These are phyloP conservation scores for Rhizopogon salebrosus DNA, from an alignment of 768 basidiomycete species.

Conservation along the genomic window DNA sequence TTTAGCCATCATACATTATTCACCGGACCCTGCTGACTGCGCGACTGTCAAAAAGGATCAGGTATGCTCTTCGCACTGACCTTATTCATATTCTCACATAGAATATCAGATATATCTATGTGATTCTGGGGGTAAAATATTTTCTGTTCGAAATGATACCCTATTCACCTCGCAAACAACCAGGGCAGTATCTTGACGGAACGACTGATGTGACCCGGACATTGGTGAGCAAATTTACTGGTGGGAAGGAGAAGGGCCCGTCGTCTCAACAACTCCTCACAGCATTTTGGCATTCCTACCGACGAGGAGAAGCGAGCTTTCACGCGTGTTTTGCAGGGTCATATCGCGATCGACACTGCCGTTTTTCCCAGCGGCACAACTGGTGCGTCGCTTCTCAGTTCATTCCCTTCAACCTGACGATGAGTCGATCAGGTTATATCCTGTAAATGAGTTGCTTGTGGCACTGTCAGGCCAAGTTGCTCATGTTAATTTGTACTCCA, in stretches of 20 bases:
- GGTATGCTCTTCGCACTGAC: slow-evolving; percentile 28
- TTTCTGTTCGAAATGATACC: background rate
- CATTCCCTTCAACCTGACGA: background rate
- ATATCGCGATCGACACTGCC: slow-evolving; percentile 83
- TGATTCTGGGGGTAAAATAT: slow-evolving; percentile 72
- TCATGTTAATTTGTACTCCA: slow-evolving; percentile 22
- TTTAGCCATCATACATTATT: slow-evolving; percentile 90
- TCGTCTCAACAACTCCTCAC: background rate
- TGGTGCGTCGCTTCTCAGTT: slow-evolving; percentile 35
- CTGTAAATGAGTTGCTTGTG: slow-evolving; percentile 35
- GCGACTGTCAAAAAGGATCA: slow-evolving; percentile 73
- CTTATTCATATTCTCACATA: slow-evolving; percentile 27
- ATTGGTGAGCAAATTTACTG: slow-evolving; percentile 44
- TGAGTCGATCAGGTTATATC: slow-evolving; percentile 38
- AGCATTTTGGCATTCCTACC: slow-evolving; percentile 89
- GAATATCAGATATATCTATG: slow-evolving; percentile 59
- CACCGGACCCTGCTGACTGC: slow-evolving; percentile 68
- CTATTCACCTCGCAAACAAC: background rate
- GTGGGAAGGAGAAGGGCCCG: background rate
- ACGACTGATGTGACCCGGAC: slow-evolving; percentile 95
- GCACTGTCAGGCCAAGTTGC: background rate
- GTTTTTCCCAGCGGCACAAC: slow-evolving; percentile 81
- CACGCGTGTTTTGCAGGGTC: slow-evolving; percentile 87
- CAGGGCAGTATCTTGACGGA: slow-evolving; percentile 85
- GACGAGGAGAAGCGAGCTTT: slow-evolving; percentile 82